phyloP scores from a whole-genome alignment of 768 basidiomycete species.

The Bullera alba region DNA sequence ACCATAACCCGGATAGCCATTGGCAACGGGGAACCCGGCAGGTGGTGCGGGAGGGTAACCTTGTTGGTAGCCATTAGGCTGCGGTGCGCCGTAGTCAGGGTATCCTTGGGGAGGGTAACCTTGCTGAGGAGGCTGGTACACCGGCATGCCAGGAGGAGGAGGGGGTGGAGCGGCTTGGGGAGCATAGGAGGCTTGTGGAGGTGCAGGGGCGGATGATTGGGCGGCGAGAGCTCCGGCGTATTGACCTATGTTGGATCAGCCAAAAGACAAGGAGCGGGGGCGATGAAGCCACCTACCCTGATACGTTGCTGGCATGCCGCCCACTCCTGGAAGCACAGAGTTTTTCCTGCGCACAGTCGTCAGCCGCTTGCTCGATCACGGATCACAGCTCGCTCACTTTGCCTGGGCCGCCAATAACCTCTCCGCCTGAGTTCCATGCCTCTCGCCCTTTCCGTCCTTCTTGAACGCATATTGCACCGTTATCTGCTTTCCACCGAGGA shows the following conservation, averaged over 20 bases:
- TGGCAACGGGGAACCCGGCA: constrained; percentile 27
- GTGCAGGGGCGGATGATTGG: constrained; percentile 2
- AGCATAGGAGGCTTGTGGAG: constrained; percentile 15
- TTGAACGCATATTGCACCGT: constrained; percentile 98
- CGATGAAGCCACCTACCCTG: constrained; percentile 25
- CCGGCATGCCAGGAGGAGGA: constrained; percentile 42
- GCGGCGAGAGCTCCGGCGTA: constrained; percentile 77
- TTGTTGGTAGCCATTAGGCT: not conserved
- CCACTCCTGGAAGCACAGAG: constrained; percentile 48
- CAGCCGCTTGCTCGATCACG: not conserved
- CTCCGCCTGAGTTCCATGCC: constrained; percentile 95
- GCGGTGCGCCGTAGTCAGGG: not conserved
- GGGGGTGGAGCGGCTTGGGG: constrained; percentile 20
- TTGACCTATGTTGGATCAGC: constrained; percentile 67
- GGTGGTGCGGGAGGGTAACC: constrained; percentile 24
- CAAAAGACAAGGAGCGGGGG: not conserved
- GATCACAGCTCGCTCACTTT: constrained; percentile 50
- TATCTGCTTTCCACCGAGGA: constrained; percentile 97
- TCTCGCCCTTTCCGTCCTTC: constrained; percentile 96
- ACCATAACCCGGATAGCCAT: constrained; percentile 12
- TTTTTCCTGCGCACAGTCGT: constrained; percentile 55
- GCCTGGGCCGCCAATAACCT: constrained; percentile 91
- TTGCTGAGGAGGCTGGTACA: constrained; percentile 34
- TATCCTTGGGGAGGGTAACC: constrained; percentile 14
- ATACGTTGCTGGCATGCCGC: constrained; percentile 16